Evolutionary conservation across 2,329 filamentous ascomycete genomes (phyloP).

Genomic region (Colletotrichum cordylinicola): DNA sequence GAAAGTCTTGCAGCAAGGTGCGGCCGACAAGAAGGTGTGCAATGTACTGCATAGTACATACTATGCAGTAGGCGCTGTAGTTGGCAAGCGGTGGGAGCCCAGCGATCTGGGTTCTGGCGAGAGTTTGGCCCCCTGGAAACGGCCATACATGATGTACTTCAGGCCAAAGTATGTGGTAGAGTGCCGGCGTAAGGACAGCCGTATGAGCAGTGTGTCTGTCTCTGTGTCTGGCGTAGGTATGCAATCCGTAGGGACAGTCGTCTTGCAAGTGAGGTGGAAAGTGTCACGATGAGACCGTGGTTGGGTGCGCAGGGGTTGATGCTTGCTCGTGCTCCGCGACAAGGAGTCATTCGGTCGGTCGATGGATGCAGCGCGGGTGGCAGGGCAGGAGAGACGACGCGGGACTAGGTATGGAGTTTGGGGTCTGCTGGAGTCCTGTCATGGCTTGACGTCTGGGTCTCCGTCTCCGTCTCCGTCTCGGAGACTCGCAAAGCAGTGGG

Average conservation of each 20-base stretch:
- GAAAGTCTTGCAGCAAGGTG: not conserved
- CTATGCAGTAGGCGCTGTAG: not conserved
- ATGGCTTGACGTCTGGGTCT: not conserved
- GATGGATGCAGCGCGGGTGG: not conserved
- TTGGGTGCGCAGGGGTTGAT: not conserved
- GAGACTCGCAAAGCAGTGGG: not conserved
- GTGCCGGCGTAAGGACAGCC: not conserved
- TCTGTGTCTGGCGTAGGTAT: not conserved
- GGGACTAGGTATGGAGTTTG: not conserved
- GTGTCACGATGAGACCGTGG: slow-evolving; percentile 8
- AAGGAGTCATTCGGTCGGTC: not conserved
- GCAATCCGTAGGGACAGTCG: not conserved
- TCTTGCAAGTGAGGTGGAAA: not conserved
- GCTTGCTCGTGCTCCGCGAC: not conserved
- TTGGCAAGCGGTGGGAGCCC: not conserved
- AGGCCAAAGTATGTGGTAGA: not conserved
- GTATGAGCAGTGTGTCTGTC: not conserved
- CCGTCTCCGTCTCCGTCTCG: not conserved
- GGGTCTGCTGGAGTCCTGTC: not conserved
- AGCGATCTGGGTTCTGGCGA: slow-evolving; percentile 6
- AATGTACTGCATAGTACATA: not conserved
- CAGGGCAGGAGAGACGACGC: not conserved
- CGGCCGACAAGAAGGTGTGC: not conserved
- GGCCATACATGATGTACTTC: not conserved
- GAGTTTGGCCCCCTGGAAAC: slow-evolving; percentile 14